Evolutionary conservation across 805 yeast species (phyloP), one percentile per base, ranked within the genome.

Genomic region (Yamadazyma laniorum): DNA sequence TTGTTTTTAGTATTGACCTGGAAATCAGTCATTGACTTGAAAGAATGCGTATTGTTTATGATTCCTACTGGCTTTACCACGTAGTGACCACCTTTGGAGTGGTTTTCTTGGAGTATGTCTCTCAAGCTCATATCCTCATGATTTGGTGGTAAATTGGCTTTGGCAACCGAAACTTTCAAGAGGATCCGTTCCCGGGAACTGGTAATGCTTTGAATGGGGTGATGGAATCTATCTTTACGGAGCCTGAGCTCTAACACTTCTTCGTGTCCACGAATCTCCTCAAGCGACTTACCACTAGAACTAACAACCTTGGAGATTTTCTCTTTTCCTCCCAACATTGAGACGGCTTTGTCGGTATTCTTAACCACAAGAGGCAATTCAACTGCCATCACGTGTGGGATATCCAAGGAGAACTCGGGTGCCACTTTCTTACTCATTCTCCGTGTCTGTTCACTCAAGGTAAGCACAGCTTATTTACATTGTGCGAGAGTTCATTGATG

Each of bases 1-100:
- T 83, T 81, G 48, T 76, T 72, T 34, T 72, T 74, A 9, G 88
- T 75, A 22, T 76, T 65, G 46, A 77, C 74, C 57, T 93, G 98
- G 58, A 88, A 91, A 60, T 90, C 98, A 0, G 91, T 81, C 72
- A 89, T 77, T 47, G 85, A 87, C 49, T 96, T 75, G 58, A 91
- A 91, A 45, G 84, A 74, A 52, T 80, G 82, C 13, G 82, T 82
- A 41, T 78, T 74, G 49, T 79, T 78, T 14, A 88, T 68, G 14
- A 87, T 73, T 0, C 82, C 89, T 4, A 76, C 72, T 0, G 95
- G 91, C 31, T 70, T 68, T 2, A 76, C 70, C 17, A 60, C 61
- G 35, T 73, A 68, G 3, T 63, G 48, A 3, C 58, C 48, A 3
- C 58, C 53, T 3, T 37, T 34, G 12, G 38, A 37, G 9, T 59